Evolutionary conservation across 768 basidiomycete species (phyloP).

Genomic region (Ramaria sp.): DNA sequence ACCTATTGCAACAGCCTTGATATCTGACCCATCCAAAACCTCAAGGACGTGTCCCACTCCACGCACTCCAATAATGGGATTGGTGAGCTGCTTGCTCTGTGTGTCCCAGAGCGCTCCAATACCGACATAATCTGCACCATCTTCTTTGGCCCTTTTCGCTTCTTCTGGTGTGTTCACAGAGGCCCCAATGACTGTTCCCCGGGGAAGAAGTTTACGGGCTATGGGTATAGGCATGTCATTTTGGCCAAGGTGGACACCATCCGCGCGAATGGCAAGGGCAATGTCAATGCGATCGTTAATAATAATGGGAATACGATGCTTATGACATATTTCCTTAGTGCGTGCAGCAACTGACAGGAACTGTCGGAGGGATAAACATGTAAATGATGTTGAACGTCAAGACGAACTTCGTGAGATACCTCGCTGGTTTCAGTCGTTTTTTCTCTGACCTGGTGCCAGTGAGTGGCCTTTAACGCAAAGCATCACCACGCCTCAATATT

Average conservation of each 20-base stretch:
- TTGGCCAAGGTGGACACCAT: conserved; percentile 86
- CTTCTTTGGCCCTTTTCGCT: conserved; percentile 46
- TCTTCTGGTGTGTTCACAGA: conserved; percentile 65
- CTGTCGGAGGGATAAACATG: conserved; percentile 25
- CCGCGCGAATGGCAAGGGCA: conserved; percentile 63
- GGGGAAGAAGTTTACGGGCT: conserved; percentile 60
- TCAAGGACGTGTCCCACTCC: conserved; percentile 60
- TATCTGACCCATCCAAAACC: conserved; percentile 46
- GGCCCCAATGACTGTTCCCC: conserved; percentile 65
- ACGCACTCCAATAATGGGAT: conserved; percentile 56
- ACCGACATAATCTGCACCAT: conserved; percentile 77
- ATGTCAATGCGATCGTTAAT: conserved; percentile 88
- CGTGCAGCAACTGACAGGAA: conserved; percentile 65
- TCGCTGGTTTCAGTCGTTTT: conserved; percentile 75
- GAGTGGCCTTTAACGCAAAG: not conserved
- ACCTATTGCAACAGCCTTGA: conserved; percentile 86
- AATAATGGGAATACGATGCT: conserved; percentile 70
- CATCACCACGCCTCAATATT: conserved; percentile 35
- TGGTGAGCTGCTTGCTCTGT: conserved; percentile 62
- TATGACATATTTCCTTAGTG: conserved; percentile 63
- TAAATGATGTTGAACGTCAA: not conserved
- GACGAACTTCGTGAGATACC: conserved; percentile 24
- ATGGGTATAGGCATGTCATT: conserved; percentile 65
- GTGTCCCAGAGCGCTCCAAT: conserved; percentile 82
- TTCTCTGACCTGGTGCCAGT: conserved; percentile 36